Percentiles rank a stretch among this genome's conserved stretches.
phyloP scores from a whole-genome alignment of 2,329 filamentous ascomycete genomes.

The Stachybotrys chartarum region DNA sequence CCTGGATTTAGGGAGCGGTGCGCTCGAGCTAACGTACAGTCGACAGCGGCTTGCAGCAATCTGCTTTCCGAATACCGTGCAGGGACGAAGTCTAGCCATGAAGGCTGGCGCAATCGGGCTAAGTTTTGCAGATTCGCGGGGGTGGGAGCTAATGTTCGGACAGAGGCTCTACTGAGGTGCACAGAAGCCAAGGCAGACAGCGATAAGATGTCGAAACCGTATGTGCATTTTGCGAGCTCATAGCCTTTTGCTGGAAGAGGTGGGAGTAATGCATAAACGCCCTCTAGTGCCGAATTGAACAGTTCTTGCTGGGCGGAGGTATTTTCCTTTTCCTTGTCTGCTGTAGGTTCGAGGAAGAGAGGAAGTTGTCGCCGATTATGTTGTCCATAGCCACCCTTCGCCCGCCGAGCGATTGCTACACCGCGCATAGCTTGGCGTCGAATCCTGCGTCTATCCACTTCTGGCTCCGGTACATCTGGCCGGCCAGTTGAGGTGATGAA shows the following conservation, averaged over 20 bases:
- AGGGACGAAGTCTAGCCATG: background rate
- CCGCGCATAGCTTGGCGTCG: background rate
- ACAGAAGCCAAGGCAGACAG: background rate
- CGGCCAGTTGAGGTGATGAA: background rate
- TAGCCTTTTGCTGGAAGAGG: background rate
- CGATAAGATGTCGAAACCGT: background rate
- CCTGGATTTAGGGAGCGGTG: background rate
- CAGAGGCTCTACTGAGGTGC: background rate
- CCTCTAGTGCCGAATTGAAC: no score
- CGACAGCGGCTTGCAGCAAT: background rate
- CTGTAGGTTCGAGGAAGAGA: background rate
- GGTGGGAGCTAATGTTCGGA: background rate
- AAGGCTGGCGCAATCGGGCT: background rate
- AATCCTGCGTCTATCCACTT: background rate
- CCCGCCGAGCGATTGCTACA: background rate
- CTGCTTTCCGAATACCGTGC: background rate
- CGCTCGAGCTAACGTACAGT: background rate
- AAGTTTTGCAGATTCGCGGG: background rate
- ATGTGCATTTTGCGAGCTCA: background rate
- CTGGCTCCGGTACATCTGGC: background rate
- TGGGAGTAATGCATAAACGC: background rate
- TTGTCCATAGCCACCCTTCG: background rate
- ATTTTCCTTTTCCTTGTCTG: background rate
- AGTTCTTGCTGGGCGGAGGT: background rate
- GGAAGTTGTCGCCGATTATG: background rate